These are phyloP conservation scores for Coemansia sp. DNA, from an alignment of 192 early-diverging fungal genomes.

Conservation along the genomic window DNA sequence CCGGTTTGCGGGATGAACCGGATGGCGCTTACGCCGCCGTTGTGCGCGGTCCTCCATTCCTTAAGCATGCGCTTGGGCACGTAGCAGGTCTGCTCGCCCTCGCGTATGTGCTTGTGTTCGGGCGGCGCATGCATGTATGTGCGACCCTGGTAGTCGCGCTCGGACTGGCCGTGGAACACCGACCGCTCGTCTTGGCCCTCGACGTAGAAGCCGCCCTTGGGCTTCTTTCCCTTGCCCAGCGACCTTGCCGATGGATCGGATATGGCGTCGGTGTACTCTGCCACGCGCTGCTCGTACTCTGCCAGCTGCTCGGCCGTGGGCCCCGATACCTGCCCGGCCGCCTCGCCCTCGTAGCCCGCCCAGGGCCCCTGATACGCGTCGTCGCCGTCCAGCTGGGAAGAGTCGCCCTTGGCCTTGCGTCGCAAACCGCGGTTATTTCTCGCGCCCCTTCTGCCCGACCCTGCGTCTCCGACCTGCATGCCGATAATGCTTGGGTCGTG, in stretches of 20 bases:
- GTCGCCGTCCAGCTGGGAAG: slow-evolving; percentile 68
- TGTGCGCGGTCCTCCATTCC: slow-evolving; percentile 88
- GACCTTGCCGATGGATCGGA: neutral
- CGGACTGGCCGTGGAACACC: slow-evolving; percentile 80
- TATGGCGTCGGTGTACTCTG: slow-evolving; percentile 3
- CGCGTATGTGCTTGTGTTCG: slow-evolving; percentile 72
- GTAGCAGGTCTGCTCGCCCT: slow-evolving; percentile 69
- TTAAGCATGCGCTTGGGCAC: slow-evolving; percentile 83
- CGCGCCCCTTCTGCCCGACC: slow-evolving; percentile 36
- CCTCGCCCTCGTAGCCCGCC: slow-evolving; percentile 89
- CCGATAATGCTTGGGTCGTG: slow-evolving; percentile 69
- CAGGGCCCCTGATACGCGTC: slow-evolving; percentile 86
- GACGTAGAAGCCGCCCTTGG: slow-evolving; percentile 38
- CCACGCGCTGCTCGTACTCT: slow-evolving; percentile 33
- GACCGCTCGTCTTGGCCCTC: slow-evolving; percentile 69
- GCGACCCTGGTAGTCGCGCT: slow-evolving; percentile 88
- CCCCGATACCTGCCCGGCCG: slow-evolving; percentile 58
- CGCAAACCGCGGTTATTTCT: slow-evolving; percentile 48
- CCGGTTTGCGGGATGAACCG: slow-evolving; percentile 87
- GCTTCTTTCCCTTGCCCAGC: slow-evolving; percentile 9
- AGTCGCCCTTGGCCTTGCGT: slow-evolving; percentile 75
- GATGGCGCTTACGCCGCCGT: slow-evolving; percentile 86
- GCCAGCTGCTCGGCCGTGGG: slow-evolving; percentile 56
- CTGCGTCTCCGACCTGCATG: slow-evolving; percentile 48
- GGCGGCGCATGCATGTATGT: slow-evolving; percentile 96